These are phyloP conservation scores for Rugiboletus extremiorientalis DNA, from an alignment of 1,284 basidiomycete species.

Conservation along the genomic window DNA sequence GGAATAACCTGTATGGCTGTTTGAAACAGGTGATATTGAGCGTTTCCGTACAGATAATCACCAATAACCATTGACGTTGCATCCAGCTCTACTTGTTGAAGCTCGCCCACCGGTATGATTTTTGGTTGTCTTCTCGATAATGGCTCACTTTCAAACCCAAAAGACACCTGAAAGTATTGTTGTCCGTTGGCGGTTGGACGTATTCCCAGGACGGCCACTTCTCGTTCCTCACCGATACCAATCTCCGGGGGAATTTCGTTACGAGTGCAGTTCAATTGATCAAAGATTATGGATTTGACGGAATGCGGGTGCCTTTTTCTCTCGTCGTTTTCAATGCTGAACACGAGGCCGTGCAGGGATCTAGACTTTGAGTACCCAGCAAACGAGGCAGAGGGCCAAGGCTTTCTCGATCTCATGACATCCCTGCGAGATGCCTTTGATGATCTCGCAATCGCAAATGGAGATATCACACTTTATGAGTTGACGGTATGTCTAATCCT, in stretches of 20 bases:
- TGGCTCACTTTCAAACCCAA: conserved; percentile 8
- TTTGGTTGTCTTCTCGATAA: neutral
- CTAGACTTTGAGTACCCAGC: conserved; percentile 70
- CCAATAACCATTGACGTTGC: neutral
- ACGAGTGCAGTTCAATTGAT: conserved; percentile 68
- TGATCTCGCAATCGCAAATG: conserved; percentile 51
- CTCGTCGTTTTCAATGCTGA: neutral
- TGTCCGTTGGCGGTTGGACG: conserved; percentile 79
- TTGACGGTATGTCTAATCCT: conserved; percentile 41
- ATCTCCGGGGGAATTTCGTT: conserved; percentile 70
- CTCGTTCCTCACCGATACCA: conserved; percentile 54
- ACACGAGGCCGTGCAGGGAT: conserved; percentile 43
- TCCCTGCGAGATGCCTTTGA: conserved; percentile 57
- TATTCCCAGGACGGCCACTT: conserved; percentile 70
- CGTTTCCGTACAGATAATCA: neutral
- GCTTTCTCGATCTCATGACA: conserved; percentile 58
- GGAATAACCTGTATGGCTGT: conserved; percentile 84
- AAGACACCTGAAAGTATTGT: conserved; percentile 74
- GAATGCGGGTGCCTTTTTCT: conserved; percentile 52
- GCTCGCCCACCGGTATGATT: conserved; percentile 38
- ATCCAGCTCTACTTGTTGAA: conserved; percentile 62
- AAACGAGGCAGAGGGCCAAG: conserved; percentile 51
- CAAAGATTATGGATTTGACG: conserved; percentile 88
- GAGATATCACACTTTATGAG: conserved; percentile 58
- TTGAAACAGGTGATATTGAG: conserved; percentile 68